phyloP scores from a whole-genome alignment of 345 rosid species.

The Syzygium aqueum region DNA sequence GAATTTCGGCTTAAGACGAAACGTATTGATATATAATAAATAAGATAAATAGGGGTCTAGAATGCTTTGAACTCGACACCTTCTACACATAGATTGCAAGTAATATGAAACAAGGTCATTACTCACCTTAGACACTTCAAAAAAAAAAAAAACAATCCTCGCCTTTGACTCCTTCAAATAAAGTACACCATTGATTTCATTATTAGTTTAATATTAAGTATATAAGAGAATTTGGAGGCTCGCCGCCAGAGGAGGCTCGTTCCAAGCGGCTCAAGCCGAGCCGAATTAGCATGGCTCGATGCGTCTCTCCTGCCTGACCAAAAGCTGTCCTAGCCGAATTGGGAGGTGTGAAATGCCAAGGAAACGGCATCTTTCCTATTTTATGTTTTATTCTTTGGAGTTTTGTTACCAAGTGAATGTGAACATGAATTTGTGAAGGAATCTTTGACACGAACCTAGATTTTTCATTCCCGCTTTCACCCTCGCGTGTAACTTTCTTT shows the following conservation, averaged over 20 bases:
- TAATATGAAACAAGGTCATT: not conserved
- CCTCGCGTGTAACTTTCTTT: not conserved
- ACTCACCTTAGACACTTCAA: not conserved
- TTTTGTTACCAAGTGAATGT: not conserved
- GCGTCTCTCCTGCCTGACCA: not conserved
- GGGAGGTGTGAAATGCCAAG: not conserved
- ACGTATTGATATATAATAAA: not conserved
- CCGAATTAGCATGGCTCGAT: not conserved
- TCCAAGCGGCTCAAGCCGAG: not conserved
- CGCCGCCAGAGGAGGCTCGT: not conserved
- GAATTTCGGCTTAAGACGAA: not conserved
- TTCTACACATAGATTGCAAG: not conserved
- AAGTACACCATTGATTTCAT: not conserved
- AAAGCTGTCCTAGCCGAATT: not conserved
- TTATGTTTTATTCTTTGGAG: not conserved
- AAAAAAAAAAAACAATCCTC: not conserved
- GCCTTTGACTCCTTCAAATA: not conserved
- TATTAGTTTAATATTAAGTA: not conserved
- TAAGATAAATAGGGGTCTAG: rapidly evolving
- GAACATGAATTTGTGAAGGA: not conserved
- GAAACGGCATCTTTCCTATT: not conserved
- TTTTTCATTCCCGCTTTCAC: not conserved
- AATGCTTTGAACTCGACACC: not conserved
- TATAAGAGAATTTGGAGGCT: not conserved
- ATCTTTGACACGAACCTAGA: not conserved